Percentiles rank a stretch among this genome's conserved stretches.
phyloP scores from a whole-genome alignment of 441 rosid species.

The Kokia cookei region DNA sequence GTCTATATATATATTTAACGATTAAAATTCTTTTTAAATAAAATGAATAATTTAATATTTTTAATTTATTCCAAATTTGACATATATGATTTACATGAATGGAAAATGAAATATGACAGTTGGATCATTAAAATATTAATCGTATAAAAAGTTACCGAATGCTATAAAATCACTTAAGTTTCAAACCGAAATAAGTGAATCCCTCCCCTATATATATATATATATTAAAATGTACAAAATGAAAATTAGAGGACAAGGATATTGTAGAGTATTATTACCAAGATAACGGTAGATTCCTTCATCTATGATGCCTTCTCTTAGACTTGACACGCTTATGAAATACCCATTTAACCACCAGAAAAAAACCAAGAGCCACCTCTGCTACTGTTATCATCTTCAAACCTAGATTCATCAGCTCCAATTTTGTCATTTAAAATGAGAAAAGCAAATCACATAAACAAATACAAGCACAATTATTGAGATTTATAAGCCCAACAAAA shows the following conservation, averaged over 20 bases:
- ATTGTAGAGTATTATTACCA: neutral
- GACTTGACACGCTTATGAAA: conserved; percentile 28
- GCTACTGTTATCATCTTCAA: conserved; percentile 52
- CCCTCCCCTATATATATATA: too few relatives aligned
- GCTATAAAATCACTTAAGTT: too few relatives aligned
- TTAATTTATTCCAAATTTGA: too few relatives aligned
- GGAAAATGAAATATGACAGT: too few relatives aligned
- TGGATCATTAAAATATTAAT: too few relatives aligned
- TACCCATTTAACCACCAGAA: conserved; percentile 31
- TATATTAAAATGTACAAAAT: neutral
- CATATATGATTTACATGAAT: too few relatives aligned
- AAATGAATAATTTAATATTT: too few relatives aligned
- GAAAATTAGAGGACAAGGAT: neutral
- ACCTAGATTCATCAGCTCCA: conserved; percentile 37
- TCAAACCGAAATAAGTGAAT: too few relatives aligned
- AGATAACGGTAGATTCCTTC: neutral
- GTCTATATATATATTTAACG: neutral
- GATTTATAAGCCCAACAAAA: neutral
- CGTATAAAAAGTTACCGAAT: too few relatives aligned
- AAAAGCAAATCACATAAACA: neutral
- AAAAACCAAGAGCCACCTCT: conserved; percentile 44
- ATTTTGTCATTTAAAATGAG: neutral
- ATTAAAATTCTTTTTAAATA: too few relatives aligned
- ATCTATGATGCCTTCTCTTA: conserved; percentile 40
- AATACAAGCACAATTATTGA: neutral